Percentiles rank a stretch among this genome's conserved stretches.
Conservation (phyloP, 208 protist genomes). For the Acanthamoeba lenticulata region DNA sequence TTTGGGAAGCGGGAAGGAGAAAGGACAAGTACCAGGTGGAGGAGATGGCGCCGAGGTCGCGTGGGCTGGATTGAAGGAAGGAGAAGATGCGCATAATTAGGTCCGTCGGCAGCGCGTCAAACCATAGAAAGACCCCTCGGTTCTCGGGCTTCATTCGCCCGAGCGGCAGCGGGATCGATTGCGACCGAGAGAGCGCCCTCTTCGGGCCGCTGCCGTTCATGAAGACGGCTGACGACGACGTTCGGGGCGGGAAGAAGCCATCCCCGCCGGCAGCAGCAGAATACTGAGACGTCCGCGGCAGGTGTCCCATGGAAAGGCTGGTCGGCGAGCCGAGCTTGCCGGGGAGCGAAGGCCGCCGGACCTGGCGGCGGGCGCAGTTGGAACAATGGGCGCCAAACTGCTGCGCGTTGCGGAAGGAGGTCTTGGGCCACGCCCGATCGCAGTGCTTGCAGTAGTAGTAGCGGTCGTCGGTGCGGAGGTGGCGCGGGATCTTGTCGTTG, state of each 20-base stretch:
- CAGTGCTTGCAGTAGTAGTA: slow-evolving; percentile 68
- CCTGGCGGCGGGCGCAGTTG: slow-evolving; percentile 36
- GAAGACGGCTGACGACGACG: not conserved
- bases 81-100: slow-evolving; percentile 42
- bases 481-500: slow-evolving; percentile 22
- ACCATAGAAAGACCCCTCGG: slow-evolving; percentile 16
- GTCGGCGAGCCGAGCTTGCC: not conserved
- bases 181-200: not conserved
- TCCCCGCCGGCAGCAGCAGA: no score
- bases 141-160: slow-evolving; percentile 49
- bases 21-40: not conserved
- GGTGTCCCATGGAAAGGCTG: not conserved
- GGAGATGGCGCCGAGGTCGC: slow-evolving; percentile 7
- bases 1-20: not conserved
- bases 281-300: no score
- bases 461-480: not conserved
- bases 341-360: not conserved
- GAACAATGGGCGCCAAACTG: slow-evolving; percentile 63
- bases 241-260: no score
- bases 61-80: slow-evolving; percentile 44
- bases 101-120: slow-evolving; percentile 23
- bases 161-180: not conserved
- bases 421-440: slow-evolving; percentile 51
- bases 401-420: slow-evolving; percentile 44
- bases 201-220: not conserved